Evolutionary conservation across 257 asterid species (phyloP).

Genomic region (Primulina eburnea): DNA sequence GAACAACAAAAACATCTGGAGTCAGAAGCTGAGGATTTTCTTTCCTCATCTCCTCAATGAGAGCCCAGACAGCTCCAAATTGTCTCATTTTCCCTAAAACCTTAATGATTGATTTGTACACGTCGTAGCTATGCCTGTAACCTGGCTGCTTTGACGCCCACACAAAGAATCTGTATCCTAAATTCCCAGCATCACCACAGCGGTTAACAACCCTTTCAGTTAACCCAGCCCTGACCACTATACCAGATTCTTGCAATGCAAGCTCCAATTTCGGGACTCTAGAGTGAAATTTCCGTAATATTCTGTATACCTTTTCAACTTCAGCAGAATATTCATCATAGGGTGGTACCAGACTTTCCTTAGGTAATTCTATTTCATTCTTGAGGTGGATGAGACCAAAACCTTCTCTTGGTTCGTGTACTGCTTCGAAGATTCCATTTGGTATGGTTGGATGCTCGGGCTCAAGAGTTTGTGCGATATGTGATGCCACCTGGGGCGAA

Average conservation of each 20-base stretch:
- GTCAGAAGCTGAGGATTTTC: conserved; percentile 70
- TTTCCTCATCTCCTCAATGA: conserved; percentile 86
- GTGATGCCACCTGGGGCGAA: conserved; percentile 30
- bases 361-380: conserved; percentile 27
- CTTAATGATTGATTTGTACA: conserved; percentile 78
- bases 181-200: conserved; percentile 93
- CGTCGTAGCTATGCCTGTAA: conserved; percentile 70
- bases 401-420: conserved; percentile 33
- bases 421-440: conserved; percentile 15
- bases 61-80: conserved; percentile 96
- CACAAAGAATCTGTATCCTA: conserved; percentile 75
- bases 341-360: conserved; percentile 29
- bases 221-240: conserved; percentile 60
- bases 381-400: conserved; percentile 46
- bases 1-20: conserved; percentile 66
- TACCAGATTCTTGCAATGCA: conserved; percentile 79
- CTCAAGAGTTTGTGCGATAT: conserved; percentile 9
- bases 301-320: conserved; percentile 73
- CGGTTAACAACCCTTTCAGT: conserved; percentile 86
- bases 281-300: conserved; percentile 66
- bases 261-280: conserved; percentile 82
- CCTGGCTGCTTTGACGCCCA: conserved; percentile 86
- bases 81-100: conserved; percentile 84
- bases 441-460: conserved; percentile 18
- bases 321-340: conserved; percentile 73